Conservation (phyloP, 257 asterid species). For the Solanum virginianum region DNA sequence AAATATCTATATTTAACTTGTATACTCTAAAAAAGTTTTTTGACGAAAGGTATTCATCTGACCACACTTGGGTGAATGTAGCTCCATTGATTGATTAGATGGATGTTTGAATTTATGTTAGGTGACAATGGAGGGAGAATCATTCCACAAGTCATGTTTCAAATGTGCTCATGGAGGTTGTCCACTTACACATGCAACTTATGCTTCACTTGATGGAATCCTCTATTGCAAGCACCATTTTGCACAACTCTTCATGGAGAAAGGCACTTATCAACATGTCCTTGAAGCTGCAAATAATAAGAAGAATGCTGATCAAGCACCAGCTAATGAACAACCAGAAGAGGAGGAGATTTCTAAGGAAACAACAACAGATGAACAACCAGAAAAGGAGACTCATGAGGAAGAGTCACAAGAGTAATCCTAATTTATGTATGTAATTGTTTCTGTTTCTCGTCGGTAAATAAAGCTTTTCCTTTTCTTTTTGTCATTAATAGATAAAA, state of each 20-base stretch:
- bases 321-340: neutral
- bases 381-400: neutral
- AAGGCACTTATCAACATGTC: slow-evolving; percentile 54
- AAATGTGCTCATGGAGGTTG: slow-evolving; percentile 59
- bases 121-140: slow-evolving; percentile 60
- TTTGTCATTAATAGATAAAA: neutral
- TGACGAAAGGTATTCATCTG: too few relatives aligned
- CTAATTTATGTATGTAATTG: neutral
- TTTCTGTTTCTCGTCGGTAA: neutral
- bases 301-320: slow-evolving; percentile 10
- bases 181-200: slow-evolving; percentile 46
- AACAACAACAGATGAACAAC: neutral
- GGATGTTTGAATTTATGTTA: neutral
- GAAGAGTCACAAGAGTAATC: neutral
- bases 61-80: too few relatives aligned
- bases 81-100: neutral
- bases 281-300: slow-evolving; percentile 24
- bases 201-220: slow-evolving; percentile 46
- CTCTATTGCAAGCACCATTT: slow-evolving; percentile 59
- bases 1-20: too few relatives aligned
- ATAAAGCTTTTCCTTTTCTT: neutral
- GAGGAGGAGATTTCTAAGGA: neutral
- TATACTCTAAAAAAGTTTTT: too few relatives aligned
- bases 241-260: slow-evolving; percentile 59
- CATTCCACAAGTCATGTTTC: slow-evolving; percentile 56